Base-by-base conservation (phyloP, 2,329 filamentous ascomycete species). In the Fusarium brevicatenulatum region DNA sequence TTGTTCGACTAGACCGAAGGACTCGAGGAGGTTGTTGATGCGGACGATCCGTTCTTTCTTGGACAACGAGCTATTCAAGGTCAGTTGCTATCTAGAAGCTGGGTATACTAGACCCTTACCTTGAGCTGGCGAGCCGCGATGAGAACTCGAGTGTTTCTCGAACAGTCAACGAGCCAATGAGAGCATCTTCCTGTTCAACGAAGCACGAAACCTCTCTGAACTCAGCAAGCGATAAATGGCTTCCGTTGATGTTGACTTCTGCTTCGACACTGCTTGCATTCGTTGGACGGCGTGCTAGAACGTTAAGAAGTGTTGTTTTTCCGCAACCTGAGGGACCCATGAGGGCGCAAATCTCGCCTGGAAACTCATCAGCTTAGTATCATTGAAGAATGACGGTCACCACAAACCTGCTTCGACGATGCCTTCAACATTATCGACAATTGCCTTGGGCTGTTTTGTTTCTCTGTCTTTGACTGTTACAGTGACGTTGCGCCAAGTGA, bases 141-240 rank as follows among this genome's bases (percentile, higher is more conserved):
- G 93, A 92, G 80, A 97, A 97, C 70, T 90, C 84, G 68, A 97
- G 83, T 0, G 94, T 97, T 83, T 97, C 94, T 34, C 88, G 86
- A 13, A 95, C 93, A 0, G 94, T 97, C 72, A 97, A 84, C 1
- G 92, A 92, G 9, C 94, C 94, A 56, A 95, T 92, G 18, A 97
- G 86, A 2, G 93, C 91, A 84, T 97, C 94, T 73, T 97, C 93
- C 80, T 97, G 94, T 83, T 97, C 94, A 28, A 97, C 94, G 78
- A 95, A 97, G 52, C 90, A 90, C 61, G 89, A 92, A 55, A 95
- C 85, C 53, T 88, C 85, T 23, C 90, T 89, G 74, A 95, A 92
- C 0, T 84, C 83, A 12, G 84, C 80, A 12, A 85, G 81, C 2
- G 89, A 86, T 7, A 90, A 82, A 8, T 82, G 77, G 5, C 78